These are phyloP conservation scores for Jackrogersella minutella DNA, from an alignment of 495 filamentous ascomycete genomes.

Conservation along the genomic window DNA sequence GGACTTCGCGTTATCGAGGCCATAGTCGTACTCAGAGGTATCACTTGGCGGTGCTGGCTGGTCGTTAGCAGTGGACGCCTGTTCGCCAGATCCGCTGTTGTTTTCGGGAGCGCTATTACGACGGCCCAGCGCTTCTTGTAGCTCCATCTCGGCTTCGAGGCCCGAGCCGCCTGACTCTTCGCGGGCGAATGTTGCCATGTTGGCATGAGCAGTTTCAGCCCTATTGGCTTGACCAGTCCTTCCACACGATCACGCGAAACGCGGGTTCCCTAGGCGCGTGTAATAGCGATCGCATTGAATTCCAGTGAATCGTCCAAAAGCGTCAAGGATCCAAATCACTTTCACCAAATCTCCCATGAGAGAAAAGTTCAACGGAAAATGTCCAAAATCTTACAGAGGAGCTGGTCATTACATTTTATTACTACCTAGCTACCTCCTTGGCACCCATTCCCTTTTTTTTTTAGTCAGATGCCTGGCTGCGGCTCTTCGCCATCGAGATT, in stretches of 20 bases:
- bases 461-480: slow-evolving; percentile 30
- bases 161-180: slow-evolving; percentile 16
- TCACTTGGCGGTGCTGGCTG: slow-evolving; percentile 14
- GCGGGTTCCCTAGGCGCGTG: not conserved
- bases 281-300: not conserved
- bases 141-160: slow-evolving; percentile 25
- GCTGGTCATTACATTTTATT: slow-evolving; percentile 6
- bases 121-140: slow-evolving; percentile 8
- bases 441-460: too few relatives aligned
- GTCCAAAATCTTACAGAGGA: not conserved
- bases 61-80: not conserved
- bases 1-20: slow-evolving; percentile 28
- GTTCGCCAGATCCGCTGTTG: slow-evolving; percentile 1
- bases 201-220: not conserved
- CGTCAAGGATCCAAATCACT: not conserved
- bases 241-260: slow-evolving; percentile 13
- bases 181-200: slow-evolving; percentile 8
- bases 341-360: not conserved
- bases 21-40: slow-evolving; percentile 16
- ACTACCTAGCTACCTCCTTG: slow-evolving; percentile 2
- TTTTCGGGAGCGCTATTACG: slow-evolving; percentile 8
- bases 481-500: slow-evolving; percentile 37
- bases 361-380: not conserved
- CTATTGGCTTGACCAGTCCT: not conserved
- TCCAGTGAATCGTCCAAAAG: not conserved